Evolutionary conservation across 192 early-diverging fungal genomes (phyloP).

Genomic region (Kappamyces sp.): DNA sequence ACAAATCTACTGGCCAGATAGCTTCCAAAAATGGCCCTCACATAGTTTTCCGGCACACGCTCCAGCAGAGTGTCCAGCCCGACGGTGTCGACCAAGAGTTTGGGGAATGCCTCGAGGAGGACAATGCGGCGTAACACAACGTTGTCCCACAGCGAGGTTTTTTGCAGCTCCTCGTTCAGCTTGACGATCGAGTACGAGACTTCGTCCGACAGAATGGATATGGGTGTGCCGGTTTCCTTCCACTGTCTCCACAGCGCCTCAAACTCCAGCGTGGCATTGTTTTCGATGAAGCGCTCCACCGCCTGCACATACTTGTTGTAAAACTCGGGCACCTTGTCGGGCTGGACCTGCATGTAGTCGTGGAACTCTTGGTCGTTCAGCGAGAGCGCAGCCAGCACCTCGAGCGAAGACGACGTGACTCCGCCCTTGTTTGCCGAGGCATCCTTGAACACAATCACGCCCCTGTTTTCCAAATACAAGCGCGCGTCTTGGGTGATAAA

Average conservation of each 20-base stretch:
- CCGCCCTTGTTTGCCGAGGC: constrained; percentile 99
- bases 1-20: constrained; percentile 92
- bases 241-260: constrained; percentile 91
- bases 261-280: constrained; percentile 91
- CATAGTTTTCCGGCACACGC: constrained; percentile 89
- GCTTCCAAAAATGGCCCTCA: constrained; percentile 95
- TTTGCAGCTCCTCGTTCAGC: constrained; percentile 87
- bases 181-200: constrained; percentile 89
- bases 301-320: constrained; percentile 90
- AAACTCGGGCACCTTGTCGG: constrained; percentile 72
- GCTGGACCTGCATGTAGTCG: constrained; percentile 84
- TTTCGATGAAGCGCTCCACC: constrained; percentile 89
- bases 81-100: constrained; percentile 81
- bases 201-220: constrained; percentile 83
- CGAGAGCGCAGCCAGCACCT: constrained; percentile 93
- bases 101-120: constrained; percentile 86
- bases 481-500: constrained; percentile 99
- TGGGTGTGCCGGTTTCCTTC: constrained; percentile 68
- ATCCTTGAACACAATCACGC: constrained; percentile 94
- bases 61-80: constrained; percentile 83
- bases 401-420: constrained; percentile 95
- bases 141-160: constrained; percentile 92
- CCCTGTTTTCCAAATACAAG: constrained; percentile 90
- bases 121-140: constrained; percentile 72
- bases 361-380: constrained; percentile 89